Conservation (phyloP, 768 basidiomycete genomes). For the Cubamyces lactineus region DNA sequence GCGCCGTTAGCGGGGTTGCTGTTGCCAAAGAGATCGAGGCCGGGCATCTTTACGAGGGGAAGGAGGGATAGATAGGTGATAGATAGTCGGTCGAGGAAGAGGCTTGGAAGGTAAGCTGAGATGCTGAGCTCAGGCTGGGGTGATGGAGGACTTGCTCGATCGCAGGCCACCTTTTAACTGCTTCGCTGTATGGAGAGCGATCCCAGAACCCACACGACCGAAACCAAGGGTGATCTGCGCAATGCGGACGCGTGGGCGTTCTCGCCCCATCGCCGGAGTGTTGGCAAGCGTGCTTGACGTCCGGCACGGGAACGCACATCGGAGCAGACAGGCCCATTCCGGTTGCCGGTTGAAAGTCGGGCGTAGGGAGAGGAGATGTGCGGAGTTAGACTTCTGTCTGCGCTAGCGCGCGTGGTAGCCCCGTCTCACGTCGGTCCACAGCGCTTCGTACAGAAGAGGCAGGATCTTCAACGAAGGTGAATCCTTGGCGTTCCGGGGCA, state of each 20-base stretch:
- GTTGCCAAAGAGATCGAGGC: conserved; percentile 33
- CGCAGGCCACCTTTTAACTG: not conserved
- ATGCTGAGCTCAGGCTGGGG: conserved; percentile 2
- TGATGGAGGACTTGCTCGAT: not conserved
- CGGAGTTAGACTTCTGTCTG: conserved; percentile 21
- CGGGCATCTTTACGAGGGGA: conserved; percentile 29
- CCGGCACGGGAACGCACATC: not conserved
- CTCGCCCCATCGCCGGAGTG: not conserved
- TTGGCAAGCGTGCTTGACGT: not conserved
- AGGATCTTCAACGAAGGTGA: not conserved
- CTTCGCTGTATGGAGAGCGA: not conserved
- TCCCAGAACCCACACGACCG: not conserved
- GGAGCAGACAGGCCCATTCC: not conserved
- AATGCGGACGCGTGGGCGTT: not conserved
- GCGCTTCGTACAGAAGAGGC: not conserved
- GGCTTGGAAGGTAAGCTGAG: not conserved
- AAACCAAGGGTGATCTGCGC: not conserved
- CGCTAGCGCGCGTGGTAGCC: conserved; percentile 13
- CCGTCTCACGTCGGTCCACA: not conserved
- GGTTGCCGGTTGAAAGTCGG: conserved; percentile 9
- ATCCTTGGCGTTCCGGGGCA: not conserved
- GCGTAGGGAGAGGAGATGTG: conserved; percentile 13
- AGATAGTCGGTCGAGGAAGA: not conserved
- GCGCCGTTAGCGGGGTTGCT: conserved; percentile 24
- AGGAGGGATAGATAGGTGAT: conserved; percentile 18